Evolutionary conservation across 1,284 basidiomycete species (phyloP), one percentile per base, ranked within the genome.

Genomic region (Ceratorhiza oryzae-sativae): DNA sequence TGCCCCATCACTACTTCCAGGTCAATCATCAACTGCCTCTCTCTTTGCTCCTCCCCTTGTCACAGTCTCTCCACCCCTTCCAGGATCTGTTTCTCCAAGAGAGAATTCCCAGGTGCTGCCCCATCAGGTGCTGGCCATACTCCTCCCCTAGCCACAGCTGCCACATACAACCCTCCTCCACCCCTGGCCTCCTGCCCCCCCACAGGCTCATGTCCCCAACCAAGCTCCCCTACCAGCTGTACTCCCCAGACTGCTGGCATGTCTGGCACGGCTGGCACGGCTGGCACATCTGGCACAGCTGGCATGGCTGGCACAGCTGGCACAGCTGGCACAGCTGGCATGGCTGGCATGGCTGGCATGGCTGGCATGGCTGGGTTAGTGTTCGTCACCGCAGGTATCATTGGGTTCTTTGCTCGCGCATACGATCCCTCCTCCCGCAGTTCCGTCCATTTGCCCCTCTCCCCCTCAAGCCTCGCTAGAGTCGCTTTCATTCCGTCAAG

Each of bases 11-110:
- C 53, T 12, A n/a, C 15, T 13, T 56, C 27, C 27, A n/a, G 13
- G 30, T 60, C 58, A 32, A 60, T 12, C 34, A 60, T 10, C 8
- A 60, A 18, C 32, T 60, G 58, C 32, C 42, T 45, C 36, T 46
- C 59, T 42, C 41, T 30, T 20, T 61, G n/a, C 23, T 61, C 59
- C 25, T 61, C 59, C n/a, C 39, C 20, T n/a, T 27, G n/a, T 39
- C 42, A 2, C 59, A 61, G 3, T n/a, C 42, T 61, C 25, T 61
- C 42, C 10, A 3, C 34, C 2, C 30, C 30, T 15, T 25, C 34
- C 34, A 6, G 6, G 4, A 53, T 12, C 25, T 12, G 23, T 3
- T 23, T n/a, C 48, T 49, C 48, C 48, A 20, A 20, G 4, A 49
- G 48, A 49, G 48, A n/a, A 3, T 3, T 23, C 10, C 48, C 48